phyloP scores from a whole-genome alignment of 176 grass and related monocot genomes.

The Oryza officinalis region DNA sequence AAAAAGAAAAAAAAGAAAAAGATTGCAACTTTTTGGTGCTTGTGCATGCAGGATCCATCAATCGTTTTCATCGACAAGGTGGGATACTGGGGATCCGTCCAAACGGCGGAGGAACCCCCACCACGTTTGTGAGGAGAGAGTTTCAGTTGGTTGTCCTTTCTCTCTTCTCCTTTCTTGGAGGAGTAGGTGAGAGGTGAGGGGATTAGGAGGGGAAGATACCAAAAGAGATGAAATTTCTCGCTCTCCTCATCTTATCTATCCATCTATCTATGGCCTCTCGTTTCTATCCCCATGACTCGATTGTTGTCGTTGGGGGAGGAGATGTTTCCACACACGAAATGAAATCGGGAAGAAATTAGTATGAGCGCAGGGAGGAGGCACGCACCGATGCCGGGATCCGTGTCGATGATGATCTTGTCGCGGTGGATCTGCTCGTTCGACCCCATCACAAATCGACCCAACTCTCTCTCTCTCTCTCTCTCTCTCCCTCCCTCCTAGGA shows the following conservation, averaged over 20 bases:
- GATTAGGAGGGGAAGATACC: not conserved
- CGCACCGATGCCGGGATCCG: constrained; percentile 91
- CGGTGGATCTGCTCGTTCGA: constrained; percentile 45
- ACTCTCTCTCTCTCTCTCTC: not conserved
- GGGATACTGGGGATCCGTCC: not conserved
- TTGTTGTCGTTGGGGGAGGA: not conserved
- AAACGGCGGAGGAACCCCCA: not conserved
- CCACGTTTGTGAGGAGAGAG: constrained; percentile 4
- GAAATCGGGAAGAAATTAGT: not conserved
- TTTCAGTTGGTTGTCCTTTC: not conserved
- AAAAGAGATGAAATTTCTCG: not conserved
- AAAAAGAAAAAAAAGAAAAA: too few relatives aligned
- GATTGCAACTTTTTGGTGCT: not conserved
- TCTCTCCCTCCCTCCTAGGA: not conserved
- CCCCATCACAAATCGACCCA: constrained; percentile 21
- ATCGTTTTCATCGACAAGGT: constrained; percentile 10
- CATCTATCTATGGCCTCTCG: not conserved
- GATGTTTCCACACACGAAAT: not conserved
- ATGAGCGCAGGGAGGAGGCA: not conserved
- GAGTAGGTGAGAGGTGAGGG: not conserved
- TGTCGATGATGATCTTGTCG: constrained; percentile 88
- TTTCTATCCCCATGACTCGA: not conserved
- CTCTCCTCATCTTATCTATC: not conserved
- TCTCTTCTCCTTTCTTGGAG: not conserved
- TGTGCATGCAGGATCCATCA: not conserved